These are phyloP conservation scores for Zygosaccharomyces pseudobailii DNA, from an alignment of 1,139 yeast species.

Conservation along the genomic window DNA sequence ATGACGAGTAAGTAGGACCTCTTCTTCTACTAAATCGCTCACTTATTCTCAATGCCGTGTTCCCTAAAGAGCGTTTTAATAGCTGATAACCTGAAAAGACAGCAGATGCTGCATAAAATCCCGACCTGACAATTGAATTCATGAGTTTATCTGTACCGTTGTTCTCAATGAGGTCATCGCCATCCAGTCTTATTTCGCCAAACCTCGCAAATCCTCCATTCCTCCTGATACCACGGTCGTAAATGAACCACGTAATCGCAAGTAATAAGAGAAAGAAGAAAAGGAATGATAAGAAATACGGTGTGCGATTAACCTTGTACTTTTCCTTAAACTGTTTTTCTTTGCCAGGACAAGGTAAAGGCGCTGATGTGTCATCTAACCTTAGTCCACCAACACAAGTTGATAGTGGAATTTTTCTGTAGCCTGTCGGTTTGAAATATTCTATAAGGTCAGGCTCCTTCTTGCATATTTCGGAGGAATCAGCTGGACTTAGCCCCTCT, in stretches of 20 bases:
- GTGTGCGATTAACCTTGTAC: constrained; percentile 42
- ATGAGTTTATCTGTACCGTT: constrained; percentile 57
- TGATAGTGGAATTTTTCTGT: constrained; percentile 66
- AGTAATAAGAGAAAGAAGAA: constrained; percentile 54
- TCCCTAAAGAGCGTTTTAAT: constrained; percentile 14
- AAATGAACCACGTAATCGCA: constrained; percentile 64
- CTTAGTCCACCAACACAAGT: constrained; percentile 70
- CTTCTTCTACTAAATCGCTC: constrained; percentile 23
- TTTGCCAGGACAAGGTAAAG: constrained; percentile 79
- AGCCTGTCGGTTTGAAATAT: constrained; percentile 76
- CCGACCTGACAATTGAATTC: constrained; percentile 56
- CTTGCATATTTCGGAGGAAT: constrained; percentile 60
- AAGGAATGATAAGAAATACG: constrained; percentile 29
- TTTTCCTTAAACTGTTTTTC: constrained; percentile 58
- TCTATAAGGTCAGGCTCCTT: constrained; percentile 52
- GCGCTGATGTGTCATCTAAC: constrained; percentile 61
- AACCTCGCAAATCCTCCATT: constrained; percentile 76
- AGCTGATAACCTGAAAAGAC: constrained; percentile 18
- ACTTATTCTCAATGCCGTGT: constrained; percentile 12
- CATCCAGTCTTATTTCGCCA: constrained; percentile 84
- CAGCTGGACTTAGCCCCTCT: constrained; percentile 62
- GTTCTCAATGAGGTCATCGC: constrained; percentile 65
- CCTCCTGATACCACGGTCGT: constrained; percentile 74
- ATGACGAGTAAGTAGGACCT: constrained; percentile 33
- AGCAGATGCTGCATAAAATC: constrained; percentile 45